phyloP scores from a whole-genome alignment of 208 protist species.

The Wallacemonas sp. region DNA sequence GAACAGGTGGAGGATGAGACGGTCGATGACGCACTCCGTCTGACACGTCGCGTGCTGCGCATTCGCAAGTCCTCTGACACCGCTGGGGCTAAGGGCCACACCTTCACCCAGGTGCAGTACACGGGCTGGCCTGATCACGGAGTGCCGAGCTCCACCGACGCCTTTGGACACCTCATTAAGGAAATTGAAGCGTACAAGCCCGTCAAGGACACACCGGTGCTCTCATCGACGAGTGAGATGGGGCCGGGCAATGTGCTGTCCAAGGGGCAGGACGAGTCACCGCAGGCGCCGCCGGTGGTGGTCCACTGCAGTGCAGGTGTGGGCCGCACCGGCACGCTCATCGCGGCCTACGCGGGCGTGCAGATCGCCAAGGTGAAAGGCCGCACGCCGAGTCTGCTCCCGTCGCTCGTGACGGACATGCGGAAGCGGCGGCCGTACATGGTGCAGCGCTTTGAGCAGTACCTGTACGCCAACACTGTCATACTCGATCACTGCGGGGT shows the following conservation, averaged over 20 bases:
- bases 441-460: constrained; percentile 88
- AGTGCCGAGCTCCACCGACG: constrained; percentile 59
- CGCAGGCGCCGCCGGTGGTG: constrained; percentile 34
- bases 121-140: constrained; percentile 84
- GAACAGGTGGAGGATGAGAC: constrained; percentile 12
- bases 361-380: constrained; percentile 29
- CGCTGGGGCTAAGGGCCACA: constrained; percentile 23
- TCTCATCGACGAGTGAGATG: not conserved
- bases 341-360: constrained; percentile 68
- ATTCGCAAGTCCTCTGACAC: constrained; percentile 15
- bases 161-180: constrained; percentile 61
- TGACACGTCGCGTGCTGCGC: constrained; percentile 29
- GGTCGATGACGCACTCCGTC: constrained; percentile 19
- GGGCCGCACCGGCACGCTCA: constrained; percentile 83
- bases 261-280: not conserved
- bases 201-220: not conserved
- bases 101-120: constrained; percentile 77
- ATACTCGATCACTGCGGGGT: constrained; percentile 36
- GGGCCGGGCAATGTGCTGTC: not conserved
- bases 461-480: constrained; percentile 80
- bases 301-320: constrained; percentile 90
- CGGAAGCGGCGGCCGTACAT: constrained; percentile 63
- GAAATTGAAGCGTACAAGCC: constrained; percentile 29
- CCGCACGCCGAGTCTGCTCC: constrained; percentile 40
- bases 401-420: constrained; percentile 53